Conservation (phyloP, 2,329 filamentous ascomycete species). For the Scleromitrula shiraiana region DNA sequence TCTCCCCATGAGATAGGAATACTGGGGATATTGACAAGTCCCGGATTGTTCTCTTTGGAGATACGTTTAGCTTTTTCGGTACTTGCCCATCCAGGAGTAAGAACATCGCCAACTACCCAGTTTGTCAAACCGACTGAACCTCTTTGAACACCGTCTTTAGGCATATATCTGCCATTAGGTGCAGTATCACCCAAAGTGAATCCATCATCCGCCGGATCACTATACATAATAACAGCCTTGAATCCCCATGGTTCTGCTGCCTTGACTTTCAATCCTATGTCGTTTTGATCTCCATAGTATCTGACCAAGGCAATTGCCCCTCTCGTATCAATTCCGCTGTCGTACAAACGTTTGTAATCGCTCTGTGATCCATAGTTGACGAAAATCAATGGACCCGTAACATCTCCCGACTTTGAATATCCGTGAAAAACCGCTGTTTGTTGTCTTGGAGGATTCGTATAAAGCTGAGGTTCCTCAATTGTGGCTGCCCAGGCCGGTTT, state of each 20-base stretch:
- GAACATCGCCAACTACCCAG: conserved; percentile 81
- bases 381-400: conserved; percentile 79
- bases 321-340: conserved; percentile 63
- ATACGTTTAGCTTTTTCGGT: conserved; percentile 58
- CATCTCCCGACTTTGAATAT: conserved; percentile 78
- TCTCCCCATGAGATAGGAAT: conserved; percentile 86
- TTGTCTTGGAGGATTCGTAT: conserved; percentile 51
- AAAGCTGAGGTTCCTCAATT: conserved; percentile 72
- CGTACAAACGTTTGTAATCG: conserved; percentile 68
- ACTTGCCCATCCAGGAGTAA: conserved; percentile 82
- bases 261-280: conserved; percentile 77
- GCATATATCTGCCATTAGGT: conserved; percentile 73
- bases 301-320: conserved; percentile 80
- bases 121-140: conserved; percentile 73
- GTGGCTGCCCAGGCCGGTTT: conserved; percentile 66
- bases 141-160: conserved; percentile 73
- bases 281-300: conserved; percentile 65
- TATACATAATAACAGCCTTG: conserved; percentile 84
- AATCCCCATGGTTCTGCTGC: conserved; percentile 82
- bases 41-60: conserved; percentile 60
- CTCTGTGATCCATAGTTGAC: conserved; percentile 83
- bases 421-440: conserved; percentile 82
- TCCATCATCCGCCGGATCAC: conserved; percentile 78
- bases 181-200: conserved; percentile 65
- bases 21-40: conserved; percentile 77